Percentiles rank a stretch among this genome's conserved stretches.
Conservation (phyloP, 164 flowering plant species). For the Litsea cubeba region DNA sequence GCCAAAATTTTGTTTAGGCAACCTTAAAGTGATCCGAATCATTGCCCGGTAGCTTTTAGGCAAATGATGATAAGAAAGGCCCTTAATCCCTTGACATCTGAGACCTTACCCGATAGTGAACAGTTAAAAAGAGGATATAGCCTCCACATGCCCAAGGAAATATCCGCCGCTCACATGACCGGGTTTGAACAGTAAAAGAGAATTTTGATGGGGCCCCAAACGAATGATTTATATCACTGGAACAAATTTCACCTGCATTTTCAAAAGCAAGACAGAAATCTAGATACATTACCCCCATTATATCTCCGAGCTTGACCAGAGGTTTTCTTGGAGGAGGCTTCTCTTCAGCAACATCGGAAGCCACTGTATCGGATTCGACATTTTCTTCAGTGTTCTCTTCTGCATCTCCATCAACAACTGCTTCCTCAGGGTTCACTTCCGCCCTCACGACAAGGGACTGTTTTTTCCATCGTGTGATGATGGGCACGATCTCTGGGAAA, state of each 20-base stretch:
- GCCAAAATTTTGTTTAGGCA: background rate
- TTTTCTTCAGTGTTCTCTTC: conserved; percentile 21
- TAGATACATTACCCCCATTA: conserved; percentile 69
- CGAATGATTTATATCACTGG: background rate
- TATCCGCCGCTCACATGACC: background rate
- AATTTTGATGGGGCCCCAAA: background rate
- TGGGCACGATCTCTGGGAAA: conserved; percentile 6
- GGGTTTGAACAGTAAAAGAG: too few species aligned
- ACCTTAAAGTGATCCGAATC: background rate
- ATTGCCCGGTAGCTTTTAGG: background rate
- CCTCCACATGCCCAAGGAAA: background rate
- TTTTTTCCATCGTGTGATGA: background rate
- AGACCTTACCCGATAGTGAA: background rate
- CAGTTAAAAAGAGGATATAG: background rate
- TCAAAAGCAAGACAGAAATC: background rate
- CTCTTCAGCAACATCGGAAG: conserved; percentile 20
- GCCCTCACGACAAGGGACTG: conserved; percentile 42
- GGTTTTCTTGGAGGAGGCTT: conserved; percentile 41
- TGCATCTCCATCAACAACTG: conserved; percentile 9
- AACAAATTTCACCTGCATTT: background rate
- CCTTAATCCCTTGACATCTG: background rate
- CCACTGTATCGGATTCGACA: background rate
- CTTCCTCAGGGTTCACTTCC: conserved; percentile 28
- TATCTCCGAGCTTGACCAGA: conserved; percentile 67
- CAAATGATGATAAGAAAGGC: background rate